phyloP scores from a whole-genome alignment of 345 rosid species.

The Gossypium sturtianum region DNA sequence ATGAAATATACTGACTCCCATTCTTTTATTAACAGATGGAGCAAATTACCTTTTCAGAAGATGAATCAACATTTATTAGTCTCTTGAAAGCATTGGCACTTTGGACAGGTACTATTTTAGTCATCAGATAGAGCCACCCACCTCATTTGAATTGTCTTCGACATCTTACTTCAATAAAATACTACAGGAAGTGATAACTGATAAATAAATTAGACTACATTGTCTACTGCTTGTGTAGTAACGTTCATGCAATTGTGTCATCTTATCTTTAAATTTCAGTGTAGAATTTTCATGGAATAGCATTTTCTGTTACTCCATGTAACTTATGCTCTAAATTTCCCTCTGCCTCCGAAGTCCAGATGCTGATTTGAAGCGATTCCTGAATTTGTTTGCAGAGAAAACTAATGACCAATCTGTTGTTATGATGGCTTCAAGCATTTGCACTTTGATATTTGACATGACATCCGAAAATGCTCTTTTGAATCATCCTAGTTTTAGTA shows the following conservation, averaged over 20 bases:
- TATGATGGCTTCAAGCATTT: constrained; percentile 81
- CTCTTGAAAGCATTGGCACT: constrained; percentile 56
- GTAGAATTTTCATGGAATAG: not conserved
- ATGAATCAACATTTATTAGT: constrained; percentile 30
- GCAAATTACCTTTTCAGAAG: constrained; percentile 37
- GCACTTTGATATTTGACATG: constrained; percentile 56
- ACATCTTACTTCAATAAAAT: not conserved
- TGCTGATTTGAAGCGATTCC: not conserved
- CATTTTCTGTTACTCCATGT: not conserved
- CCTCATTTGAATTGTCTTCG: not conserved
- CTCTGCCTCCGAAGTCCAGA: not conserved
- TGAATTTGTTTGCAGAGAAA: constrained; percentile 35
- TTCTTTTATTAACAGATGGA: constrained; percentile 38
- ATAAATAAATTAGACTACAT: not conserved
- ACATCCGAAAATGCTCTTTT: constrained; percentile 71
- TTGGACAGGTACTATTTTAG: constrained; percentile 57
- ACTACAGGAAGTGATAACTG: not conserved
- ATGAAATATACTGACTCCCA: constrained; percentile 6
- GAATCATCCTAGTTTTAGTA: constrained; percentile 38
- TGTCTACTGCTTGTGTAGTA: not conserved
- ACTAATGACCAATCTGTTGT: constrained; percentile 37
- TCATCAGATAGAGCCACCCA: not conserved
- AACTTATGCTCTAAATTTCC: not conserved
- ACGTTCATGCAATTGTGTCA: not conserved
- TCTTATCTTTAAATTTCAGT: not conserved